A percentile compares a stretch with the other conserved stretches of the same genome.
Conservation (phyloP, 352 stramenopile species). For the Labyrinthula sp. region DNA sequence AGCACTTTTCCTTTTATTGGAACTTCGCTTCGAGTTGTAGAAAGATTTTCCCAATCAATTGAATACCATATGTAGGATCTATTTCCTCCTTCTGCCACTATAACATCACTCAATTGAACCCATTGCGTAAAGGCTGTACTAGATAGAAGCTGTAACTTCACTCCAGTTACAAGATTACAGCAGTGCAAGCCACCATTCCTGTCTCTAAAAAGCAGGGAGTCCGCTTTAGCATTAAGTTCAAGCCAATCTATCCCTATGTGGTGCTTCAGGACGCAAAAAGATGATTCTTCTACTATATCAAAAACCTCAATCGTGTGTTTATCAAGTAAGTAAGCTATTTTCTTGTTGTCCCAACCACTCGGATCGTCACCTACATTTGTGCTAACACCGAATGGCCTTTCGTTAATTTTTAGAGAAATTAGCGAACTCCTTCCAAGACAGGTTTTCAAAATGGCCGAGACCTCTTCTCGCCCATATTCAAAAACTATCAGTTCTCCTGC, state of each 20-base stretch:
- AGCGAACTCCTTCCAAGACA: slow-evolving; percentile 67
- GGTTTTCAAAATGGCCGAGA: slow-evolving; percentile 62
- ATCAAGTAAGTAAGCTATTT: slow-evolving; percentile 74
- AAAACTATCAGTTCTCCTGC: slow-evolving; percentile 69
- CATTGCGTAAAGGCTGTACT: slow-evolving; percentile 87
- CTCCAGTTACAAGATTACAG: slow-evolving; percentile 63
- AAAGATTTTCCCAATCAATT: slow-evolving; percentile 67
- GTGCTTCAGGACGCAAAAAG: slow-evolving; percentile 60
- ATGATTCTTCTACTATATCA: slow-evolving; percentile 31
- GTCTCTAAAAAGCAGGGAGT: slow-evolving; percentile 70
- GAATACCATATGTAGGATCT: slow-evolving; percentile 85
- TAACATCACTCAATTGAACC: slow-evolving; percentile 77
- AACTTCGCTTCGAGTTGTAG: slow-evolving; percentile 54
- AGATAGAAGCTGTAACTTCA: slow-evolving; percentile 59
- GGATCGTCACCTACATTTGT: slow-evolving; percentile 29
- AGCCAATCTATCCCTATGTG: slow-evolving; percentile 73
- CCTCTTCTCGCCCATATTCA: slow-evolving; percentile 74
- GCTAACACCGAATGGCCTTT: slow-evolving; percentile 39
- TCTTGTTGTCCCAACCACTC: slow-evolving; percentile 55
- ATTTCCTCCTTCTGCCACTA: slow-evolving; percentile 69
- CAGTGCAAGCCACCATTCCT: slow-evolving; percentile 64
- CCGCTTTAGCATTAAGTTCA: slow-evolving; percentile 67
- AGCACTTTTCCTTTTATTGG: slow-evolving; percentile 71
- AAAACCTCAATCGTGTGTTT: slow-evolving; percentile 62
- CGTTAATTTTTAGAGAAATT: slow-evolving; percentile 72